Evolutionary conservation across 108 stramenopile species (phyloP).

Genomic region (Cyclostephanos invisitatus): DNA sequence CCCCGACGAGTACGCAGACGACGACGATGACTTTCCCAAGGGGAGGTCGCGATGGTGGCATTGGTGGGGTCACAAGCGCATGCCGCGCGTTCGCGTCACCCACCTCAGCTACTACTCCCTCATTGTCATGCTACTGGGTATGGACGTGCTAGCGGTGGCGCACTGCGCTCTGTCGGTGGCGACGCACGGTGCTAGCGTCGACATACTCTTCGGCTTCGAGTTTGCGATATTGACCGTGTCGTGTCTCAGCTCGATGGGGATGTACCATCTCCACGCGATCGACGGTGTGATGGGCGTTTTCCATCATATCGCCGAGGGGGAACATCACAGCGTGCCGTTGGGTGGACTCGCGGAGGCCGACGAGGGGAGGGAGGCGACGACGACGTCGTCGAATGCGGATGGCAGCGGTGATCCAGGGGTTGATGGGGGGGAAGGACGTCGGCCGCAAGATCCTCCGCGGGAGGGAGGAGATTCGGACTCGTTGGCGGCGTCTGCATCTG

Average conservation of each 20-base stretch:
- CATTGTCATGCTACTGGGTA: constrained; percentile 54
- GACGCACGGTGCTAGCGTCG: constrained; percentile 75
- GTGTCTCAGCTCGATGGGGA: constrained; percentile 63
- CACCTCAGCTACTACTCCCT: constrained; percentile 68
- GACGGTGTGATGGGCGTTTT: constrained; percentile 79
- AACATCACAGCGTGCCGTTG: constrained; percentile 50
- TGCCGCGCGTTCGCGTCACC: constrained; percentile 35
- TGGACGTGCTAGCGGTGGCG: constrained; percentile 66
- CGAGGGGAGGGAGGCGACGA: neutral
- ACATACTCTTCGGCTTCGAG: constrained; percentile 96
- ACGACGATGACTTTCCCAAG: constrained; percentile 14
- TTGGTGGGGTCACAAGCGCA: constrained; percentile 34
- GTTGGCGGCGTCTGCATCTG: neutral
- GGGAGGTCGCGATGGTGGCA: neutral
- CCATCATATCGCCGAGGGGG: constrained; percentile 55
- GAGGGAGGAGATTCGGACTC: constrained; percentile 2
- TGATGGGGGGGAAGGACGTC: constrained; percentile 9
- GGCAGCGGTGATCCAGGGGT: neutral
- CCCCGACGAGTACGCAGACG: constrained; percentile 27
- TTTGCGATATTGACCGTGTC: constrained; percentile 83
- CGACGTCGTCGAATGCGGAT: neutral
- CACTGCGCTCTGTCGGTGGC: constrained; percentile 60
- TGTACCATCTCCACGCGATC: constrained; percentile 84
- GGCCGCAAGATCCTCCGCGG: neutral
- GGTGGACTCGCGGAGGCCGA: constrained; percentile 29